These are phyloP conservation scores for Dendrothele bispora DNA, from an alignment of 768 basidiomycete species.

Conservation along the genomic window DNA sequence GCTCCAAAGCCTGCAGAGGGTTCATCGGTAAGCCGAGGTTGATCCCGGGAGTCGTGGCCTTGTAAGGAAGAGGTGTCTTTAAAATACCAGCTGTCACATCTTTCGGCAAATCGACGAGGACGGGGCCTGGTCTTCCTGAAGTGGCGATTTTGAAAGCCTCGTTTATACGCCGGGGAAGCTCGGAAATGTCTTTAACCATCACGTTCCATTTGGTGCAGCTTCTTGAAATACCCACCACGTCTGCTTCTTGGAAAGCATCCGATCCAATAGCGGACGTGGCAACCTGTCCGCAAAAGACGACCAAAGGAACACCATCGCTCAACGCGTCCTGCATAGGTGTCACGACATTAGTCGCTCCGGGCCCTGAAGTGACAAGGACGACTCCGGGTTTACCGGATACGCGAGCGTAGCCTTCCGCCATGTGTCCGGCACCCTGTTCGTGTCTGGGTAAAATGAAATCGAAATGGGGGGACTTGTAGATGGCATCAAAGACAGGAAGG, in stretches of 20 bases:
- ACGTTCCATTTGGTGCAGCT: constrained; percentile 99
- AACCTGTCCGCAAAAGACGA: constrained; percentile 98
- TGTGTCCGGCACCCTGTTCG: constrained; percentile 98
- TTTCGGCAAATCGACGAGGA: constrained; percentile 98
- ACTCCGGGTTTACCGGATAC: constrained; percentile 98
- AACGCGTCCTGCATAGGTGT: constrained; percentile 98
- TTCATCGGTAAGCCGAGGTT: constrained; percentile 73
- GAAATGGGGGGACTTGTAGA: constrained; percentile 93
- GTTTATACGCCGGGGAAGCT: constrained; percentile 93
- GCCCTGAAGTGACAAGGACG: constrained; percentile 96
- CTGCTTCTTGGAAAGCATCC: constrained; percentile 98
- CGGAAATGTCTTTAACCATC: constrained; percentile 96
- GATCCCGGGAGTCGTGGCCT: constrained; percentile 79
- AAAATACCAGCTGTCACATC: constrained; percentile 95
- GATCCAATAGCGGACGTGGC: constrained; percentile 99
- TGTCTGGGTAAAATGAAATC: constrained; percentile 95
- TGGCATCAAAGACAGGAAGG: constrained; percentile 99
- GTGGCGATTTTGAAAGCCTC: constrained; percentile 99
- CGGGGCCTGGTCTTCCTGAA: constrained; percentile 94
- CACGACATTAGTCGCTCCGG: constrained; percentile 96
- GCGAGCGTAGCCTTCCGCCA: constrained; percentile 98
- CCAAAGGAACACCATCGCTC: constrained; percentile 89
- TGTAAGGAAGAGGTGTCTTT: constrained; percentile 80
- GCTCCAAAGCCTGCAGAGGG: constrained; percentile 59
- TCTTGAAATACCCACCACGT: constrained; percentile 93